Base-by-base conservation (phyloP, 305 asterid species). In the Salvia sclarea region DNA sequence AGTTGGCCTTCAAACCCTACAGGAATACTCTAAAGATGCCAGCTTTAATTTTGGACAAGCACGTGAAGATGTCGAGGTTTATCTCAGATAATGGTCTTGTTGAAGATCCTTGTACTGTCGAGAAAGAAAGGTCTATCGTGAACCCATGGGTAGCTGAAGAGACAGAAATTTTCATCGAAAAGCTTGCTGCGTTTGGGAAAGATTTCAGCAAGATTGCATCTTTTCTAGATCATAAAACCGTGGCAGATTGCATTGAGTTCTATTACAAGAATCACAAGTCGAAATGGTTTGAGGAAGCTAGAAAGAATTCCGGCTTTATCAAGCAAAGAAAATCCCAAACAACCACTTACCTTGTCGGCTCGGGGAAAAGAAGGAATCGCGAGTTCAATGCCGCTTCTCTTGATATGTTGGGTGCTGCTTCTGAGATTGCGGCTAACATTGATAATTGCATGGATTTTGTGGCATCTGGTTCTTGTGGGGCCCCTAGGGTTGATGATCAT, bases 191-290 rank as follows among this genome's bases (percentile, higher is more conserved):
- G 31, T 78, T 79, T 62, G 98, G 99, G 70, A 95, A 95, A 74
- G 81, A 95, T 80, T 95, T 95, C 79, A 55, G 49, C 12, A 86
- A 81, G 80, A 95, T 95, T 12, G 84, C 98, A 63, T 91, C 97
- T 68, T 91, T 85, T 80, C 78, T 95, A 63, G 83, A 81, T 47
- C 88, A 84, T 73, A 95, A 84, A 74, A 85, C 97, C 8, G 78
- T 86, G 35, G 97, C 98, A 28, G 96, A 95, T 74, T 95, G 99
- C 74, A 47, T 95, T 8, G 96, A 95, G 85, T 95, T 95, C 71
- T 95, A 95, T 76, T 95, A 91, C 80, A 95, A 95, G 84, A 95
- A 89, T 74, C 98, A 89, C 86, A 95, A 91, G 78, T 84, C 95
- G 5, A 88, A 88, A 68, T 70, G 81, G 80, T 95, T 95, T 65